These are phyloP conservation scores for Cordyceps militaris DNA, from an alignment of 2,329 filamentous ascomycete species.

Conservation along the genomic window DNA sequence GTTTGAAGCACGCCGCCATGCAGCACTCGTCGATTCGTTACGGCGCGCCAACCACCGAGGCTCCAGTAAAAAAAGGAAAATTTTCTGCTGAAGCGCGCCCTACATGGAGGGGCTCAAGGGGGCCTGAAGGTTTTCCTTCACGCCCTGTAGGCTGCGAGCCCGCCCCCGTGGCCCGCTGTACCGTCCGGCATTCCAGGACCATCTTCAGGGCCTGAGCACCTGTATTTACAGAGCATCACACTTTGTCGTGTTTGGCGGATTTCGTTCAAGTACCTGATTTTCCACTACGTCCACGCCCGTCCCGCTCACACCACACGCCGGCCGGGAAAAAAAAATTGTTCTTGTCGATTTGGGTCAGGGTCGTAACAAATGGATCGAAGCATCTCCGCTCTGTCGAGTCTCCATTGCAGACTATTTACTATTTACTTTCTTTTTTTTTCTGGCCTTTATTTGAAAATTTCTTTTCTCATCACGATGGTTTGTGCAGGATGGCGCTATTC, in stretches of 20 bases:
- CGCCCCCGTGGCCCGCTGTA: not conserved
- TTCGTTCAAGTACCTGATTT: constrained; percentile 2
- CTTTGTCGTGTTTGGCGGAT: not conserved
- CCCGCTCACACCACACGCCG: not conserved
- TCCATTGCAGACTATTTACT: not conserved
- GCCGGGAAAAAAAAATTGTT: not conserved
- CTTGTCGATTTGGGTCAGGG: constrained; percentile 7
- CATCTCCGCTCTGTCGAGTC: not conserved
- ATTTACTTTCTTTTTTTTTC: not conserved
- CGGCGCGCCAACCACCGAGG: not conserved
- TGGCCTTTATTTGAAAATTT: not conserved
- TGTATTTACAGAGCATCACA: not conserved
- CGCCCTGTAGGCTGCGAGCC: not conserved
- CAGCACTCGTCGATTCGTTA: not conserved
- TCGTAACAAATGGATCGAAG: constrained; percentile 10
- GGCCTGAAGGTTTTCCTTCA: not conserved
- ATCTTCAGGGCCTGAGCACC: not conserved
- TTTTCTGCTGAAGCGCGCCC: not conserved
- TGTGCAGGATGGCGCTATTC: not conserved
- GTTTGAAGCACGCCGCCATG: not conserved
- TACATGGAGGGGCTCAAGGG: too few relatives aligned
- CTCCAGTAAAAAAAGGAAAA: not conserved
- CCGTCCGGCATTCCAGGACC: not conserved
- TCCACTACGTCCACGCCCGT: not conserved
- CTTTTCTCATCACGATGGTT: constrained; percentile 1